Conservation (phyloP, 1,284 basidiomycete species). For the Singerocomus inundabilis region DNA sequence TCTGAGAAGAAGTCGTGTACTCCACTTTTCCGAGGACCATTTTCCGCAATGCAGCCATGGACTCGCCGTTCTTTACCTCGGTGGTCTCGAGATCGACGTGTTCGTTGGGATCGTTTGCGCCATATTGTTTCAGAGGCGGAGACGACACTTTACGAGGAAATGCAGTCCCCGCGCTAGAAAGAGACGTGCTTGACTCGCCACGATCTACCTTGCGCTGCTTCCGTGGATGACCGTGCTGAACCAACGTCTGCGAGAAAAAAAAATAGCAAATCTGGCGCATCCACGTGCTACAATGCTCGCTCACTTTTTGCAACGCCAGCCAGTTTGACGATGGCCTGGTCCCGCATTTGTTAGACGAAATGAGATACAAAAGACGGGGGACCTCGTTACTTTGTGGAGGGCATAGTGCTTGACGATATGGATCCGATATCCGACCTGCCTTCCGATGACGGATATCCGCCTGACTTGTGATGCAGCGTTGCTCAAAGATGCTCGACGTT, state of each 20-base stretch:
- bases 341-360: slow-evolving; percentile 1
- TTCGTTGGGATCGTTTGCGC: not conserved
- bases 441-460: not conserved
- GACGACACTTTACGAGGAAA: slow-evolving; percentile 1
- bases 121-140: not conserved
- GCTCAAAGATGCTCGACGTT: no score
- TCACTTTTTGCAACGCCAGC: slow-evolving; percentile 48
- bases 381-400: slow-evolving; percentile 19
- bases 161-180: not conserved
- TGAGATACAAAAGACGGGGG: not conserved
- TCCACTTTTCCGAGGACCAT: slow-evolving; percentile 53
- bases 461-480: no score
- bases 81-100: slow-evolving; percentile 26
- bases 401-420: not conserved
- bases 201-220: slow-evolving; percentile 37
- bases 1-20: slow-evolving; percentile 39
- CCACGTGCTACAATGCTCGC: not conserved
- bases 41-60: slow-evolving; percentile 42
- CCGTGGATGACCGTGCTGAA: slow-evolving; percentile 13
- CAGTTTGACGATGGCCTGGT: slow-evolving; percentile 49
- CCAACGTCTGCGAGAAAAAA: slow-evolving; percentile 3
- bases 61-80: slow-evolving; percentile 46
- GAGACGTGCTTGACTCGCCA: not conserved
- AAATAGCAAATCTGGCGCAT: not conserved
- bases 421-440: slow-evolving; percentile 17